Percentiles rank a stretch among this genome's conserved stretches.
Conservation (phyloP, 768 basidiomycete species). For the Lepiota brunneoincarnata region DNA sequence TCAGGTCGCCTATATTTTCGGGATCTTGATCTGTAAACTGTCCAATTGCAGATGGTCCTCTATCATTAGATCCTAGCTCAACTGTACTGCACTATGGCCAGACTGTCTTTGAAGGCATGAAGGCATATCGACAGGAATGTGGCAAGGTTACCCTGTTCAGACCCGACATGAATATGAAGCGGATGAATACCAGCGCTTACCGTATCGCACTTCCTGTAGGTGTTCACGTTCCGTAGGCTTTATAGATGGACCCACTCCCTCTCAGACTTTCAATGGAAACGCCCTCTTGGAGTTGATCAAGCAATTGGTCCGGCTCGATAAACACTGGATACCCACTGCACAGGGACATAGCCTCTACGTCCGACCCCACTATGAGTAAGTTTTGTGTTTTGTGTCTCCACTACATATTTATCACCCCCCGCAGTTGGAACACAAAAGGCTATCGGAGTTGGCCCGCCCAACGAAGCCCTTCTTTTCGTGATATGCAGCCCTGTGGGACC, state of each 20-base stretch:
- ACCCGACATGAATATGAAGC: conserved; percentile 97
- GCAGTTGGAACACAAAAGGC: conserved; percentile 75
- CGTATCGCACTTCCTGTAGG: conserved; percentile 76
- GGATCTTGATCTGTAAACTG: conserved; percentile 10
- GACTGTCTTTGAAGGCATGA: conserved; percentile 90
- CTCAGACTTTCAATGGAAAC: conserved; percentile 73
- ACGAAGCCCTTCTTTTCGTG: conserved; percentile 82
- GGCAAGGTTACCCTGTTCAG: conserved; percentile 84
- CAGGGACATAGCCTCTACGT: conserved; percentile 91
- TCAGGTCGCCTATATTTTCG: not conserved
- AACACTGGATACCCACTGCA: conserved; percentile 87
- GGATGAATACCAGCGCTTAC: conserved; percentile 84
- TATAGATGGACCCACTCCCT: conserved; percentile 1
- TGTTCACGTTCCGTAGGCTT: conserved; percentile 8
- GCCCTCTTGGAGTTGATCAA: conserved; percentile 79
- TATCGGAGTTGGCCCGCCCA: conserved; percentile 72
- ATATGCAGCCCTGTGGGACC: conserved; percentile 83
- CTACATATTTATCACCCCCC: conserved; percentile 5
- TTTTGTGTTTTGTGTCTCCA: not conserved
- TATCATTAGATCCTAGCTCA: conserved; percentile 72
- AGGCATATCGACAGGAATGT: conserved; percentile 77
- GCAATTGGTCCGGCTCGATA: conserved; percentile 79
- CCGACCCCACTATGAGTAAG: conserved; percentile 66
- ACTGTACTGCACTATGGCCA: conserved; percentile 93
- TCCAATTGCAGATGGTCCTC: conserved; percentile 56